These are phyloP conservation scores for Diutina sp. DNA, from an alignment of 1,139 yeast species.

Conservation along the genomic window DNA sequence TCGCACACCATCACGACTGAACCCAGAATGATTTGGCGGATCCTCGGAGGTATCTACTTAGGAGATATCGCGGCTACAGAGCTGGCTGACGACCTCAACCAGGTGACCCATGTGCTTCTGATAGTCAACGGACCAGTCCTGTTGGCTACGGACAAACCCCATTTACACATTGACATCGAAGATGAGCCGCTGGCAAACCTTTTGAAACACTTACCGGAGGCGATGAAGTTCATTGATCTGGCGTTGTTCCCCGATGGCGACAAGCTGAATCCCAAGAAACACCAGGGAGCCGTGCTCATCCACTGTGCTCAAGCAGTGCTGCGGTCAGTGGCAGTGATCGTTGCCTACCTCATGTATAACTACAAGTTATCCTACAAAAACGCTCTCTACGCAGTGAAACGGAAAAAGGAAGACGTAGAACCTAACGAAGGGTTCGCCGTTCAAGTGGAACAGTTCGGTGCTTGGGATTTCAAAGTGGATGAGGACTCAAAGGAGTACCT, in stretches of 20 bases:
- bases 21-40: conserved; percentile 21
- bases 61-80: conserved; percentile 47
- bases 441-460: conserved; percentile 52
- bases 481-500: conserved; percentile 13
- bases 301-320: conserved; percentile 88
- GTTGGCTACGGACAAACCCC: conserved; percentile 34
- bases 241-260: conserved; percentile 37
- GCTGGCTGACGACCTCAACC: conserved; percentile 21
- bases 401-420: conserved; percentile 43
- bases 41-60: conserved; percentile 53
- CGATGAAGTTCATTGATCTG: conserved; percentile 53
- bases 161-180: conserved; percentile 54
- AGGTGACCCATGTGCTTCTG: conserved; percentile 59
- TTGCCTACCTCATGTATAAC: conserved; percentile 72
- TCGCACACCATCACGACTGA: background rate
- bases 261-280: conserved; percentile 20
- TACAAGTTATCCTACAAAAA: conserved; percentile 45
- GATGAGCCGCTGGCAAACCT: conserved; percentile 57
- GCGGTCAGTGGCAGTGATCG: conserved; percentile 58
- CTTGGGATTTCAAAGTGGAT: conserved; percentile 18
- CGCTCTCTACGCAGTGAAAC: conserved; percentile 59
- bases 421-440: conserved; percentile 74
- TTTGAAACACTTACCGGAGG: conserved; percentile 42
- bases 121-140: conserved; percentile 56
- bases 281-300: conserved; percentile 35